Evolutionary conservation across 805 yeast species (phyloP).

Genomic region (Jamesozyma spencerorum): DNA sequence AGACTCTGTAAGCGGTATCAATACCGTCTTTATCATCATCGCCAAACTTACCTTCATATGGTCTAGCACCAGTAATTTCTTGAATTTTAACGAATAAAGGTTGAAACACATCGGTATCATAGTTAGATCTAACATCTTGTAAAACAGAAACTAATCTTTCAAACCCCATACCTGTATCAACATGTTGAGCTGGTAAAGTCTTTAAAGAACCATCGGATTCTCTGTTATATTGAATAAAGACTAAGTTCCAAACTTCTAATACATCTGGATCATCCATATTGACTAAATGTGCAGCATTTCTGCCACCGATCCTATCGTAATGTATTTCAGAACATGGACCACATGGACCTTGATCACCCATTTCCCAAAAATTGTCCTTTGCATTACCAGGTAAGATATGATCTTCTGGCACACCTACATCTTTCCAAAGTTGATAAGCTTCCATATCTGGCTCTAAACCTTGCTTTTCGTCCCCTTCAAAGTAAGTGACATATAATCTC

Average conservation of each 20-base stretch:
- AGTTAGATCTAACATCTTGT: constrained; percentile 86
- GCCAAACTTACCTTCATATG: constrained; percentile 88
- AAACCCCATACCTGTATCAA: constrained; percentile 98
- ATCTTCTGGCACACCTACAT: constrained; percentile 81
- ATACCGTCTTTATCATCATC: constrained; percentile 87
- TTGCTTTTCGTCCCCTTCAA: constrained; percentile 78
- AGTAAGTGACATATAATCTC: constrained; percentile 89
- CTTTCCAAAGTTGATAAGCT: constrained; percentile 79
- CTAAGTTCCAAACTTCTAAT: constrained; percentile 95
- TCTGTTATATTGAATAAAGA: constrained; percentile 93
- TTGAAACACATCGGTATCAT: constrained; percentile 92
- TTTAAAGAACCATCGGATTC: constrained; percentile 76
- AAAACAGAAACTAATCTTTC: constrained; percentile 92
- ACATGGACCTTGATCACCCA: constrained; percentile 99
- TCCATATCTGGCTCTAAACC: constrained; percentile 91
- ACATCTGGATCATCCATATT: constrained; percentile 98
- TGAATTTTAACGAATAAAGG: constrained; percentile 82
- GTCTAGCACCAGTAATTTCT: constrained; percentile 87
- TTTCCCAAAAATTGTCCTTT: constrained; percentile 97
- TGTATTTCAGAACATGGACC: constrained; percentile 99
- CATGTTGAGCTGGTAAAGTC: constrained; percentile 85
- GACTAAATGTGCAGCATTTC: constrained; percentile 86
- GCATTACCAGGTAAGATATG: constrained; percentile 89
- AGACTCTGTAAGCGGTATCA: constrained; percentile 95
- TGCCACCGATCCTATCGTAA: constrained; percentile 96